Evolutionary conservation across 495 filamentous ascomycete genomes (phyloP), one percentile per base, ranked within the genome.

Genomic region (Terfezia claveryi): DNA sequence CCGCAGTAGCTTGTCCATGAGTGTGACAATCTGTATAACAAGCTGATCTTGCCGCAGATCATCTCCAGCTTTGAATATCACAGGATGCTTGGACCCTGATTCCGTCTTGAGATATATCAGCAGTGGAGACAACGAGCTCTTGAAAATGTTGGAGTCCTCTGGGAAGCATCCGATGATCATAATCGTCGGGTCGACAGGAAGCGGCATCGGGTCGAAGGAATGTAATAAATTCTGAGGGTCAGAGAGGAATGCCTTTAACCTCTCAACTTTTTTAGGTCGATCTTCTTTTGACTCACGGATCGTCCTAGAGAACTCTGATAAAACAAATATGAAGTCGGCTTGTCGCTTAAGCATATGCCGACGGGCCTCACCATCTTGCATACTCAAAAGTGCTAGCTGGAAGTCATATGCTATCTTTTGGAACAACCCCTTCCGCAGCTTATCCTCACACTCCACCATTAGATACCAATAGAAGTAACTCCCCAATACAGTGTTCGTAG

Each of bases 381-480:
- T 73, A 58, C 73, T 72, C 36, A 20, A 79, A 4, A 96, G 69
- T 64, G 91, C 85, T 10, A 74, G 69, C 84, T 96, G 94, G 69
- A 96, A 96, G 64, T 96, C 87, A 61, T 83, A 96, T 58, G 89
- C 87, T 27, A 96, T 83, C 53, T 87, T 87, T 10, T 81, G 79
- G 66, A 94, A 96, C 20, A 99, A 77, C 52, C 82, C 80, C 32
- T 81, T 85, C 17, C 76, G 74, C 54, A 79, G 75, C 61, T 95
- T 87, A 62, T 94, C 89, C 52, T 73, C 73, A 38, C 80, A 85
- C 67, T 99, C 92, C 3, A 96, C 92, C 79, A 94, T 94, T 1
- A 99, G 73, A 66, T 96, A 99, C 91, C 91, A 99, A 67, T 92
- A 86, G 50, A 99, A 76, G 65, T 86, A 94, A 64, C 91, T 99